A percentile compares a stretch with the other conserved stretches of the same genome.
These are phyloP conservation scores for Magnusiomyces tetraspermus DNA, from an alignment of 1,139 yeast genomes.

Conservation along the genomic window DNA sequence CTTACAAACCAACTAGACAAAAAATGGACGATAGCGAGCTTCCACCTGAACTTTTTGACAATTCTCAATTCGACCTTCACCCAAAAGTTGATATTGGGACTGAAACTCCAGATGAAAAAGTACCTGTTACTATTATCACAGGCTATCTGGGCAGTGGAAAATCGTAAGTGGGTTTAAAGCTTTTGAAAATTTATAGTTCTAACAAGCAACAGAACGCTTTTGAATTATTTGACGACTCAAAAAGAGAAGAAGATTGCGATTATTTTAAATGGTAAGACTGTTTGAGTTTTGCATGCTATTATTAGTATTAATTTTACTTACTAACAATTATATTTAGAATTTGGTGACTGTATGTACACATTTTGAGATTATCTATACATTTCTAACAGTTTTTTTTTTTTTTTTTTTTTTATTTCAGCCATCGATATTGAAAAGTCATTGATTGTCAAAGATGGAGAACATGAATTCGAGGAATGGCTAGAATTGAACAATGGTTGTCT, in stretches of 20 bases:
- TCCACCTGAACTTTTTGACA: background rate
- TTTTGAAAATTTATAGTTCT: background rate
- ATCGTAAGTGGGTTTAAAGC: slow-evolving; percentile 35
- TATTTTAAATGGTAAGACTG: slow-evolving; percentile 55
- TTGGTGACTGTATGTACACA: slow-evolving; percentile 28
- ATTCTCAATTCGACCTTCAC: background rate
- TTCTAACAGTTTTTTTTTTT: no score
- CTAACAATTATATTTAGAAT: slow-evolving; percentile 21
- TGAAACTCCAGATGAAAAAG: slow-evolving; percentile 33
- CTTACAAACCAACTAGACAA: background rate
- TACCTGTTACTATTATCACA: slow-evolving; percentile 87
- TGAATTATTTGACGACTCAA: slow-evolving; percentile 61
- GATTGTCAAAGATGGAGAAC: slow-evolving; percentile 55
- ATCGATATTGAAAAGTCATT: slow-evolving; percentile 82
- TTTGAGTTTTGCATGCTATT: background rate
- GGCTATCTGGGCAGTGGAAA: slow-evolving; percentile 96
- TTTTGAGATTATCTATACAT: background rate
- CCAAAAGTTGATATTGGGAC: background rate
- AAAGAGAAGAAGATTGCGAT: slow-evolving; percentile 74
- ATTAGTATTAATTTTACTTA: slow-evolving; percentile 13
- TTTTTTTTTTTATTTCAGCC: slow-evolving; percentile 78
- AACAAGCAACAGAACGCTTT: slow-evolving; percentile 40
- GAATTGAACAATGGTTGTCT: slow-evolving; percentile 94
- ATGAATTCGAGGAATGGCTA: slow-evolving; percentile 77
- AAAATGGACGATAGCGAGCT: background rate